Conservation (phyloP, 2,329 filamentous ascomycete genomes). For the Colletotrichum destructivum region DNA sequence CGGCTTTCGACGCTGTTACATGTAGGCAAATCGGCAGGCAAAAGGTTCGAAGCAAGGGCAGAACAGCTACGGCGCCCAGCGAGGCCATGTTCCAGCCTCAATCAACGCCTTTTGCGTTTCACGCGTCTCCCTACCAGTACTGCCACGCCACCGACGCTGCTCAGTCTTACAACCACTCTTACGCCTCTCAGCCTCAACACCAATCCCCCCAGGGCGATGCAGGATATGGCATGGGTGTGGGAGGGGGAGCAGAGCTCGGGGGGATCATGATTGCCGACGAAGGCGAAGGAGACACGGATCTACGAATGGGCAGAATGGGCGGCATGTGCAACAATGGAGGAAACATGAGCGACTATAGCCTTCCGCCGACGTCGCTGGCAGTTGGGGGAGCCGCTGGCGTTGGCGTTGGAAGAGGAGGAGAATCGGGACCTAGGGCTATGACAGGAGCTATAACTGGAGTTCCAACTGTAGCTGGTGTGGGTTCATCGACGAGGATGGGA, state of each 20-base stretch:
- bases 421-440: background rate
- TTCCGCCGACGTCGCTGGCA: slow-evolving; percentile 11
- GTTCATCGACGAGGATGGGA: slow-evolving; percentile 6
- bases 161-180: slow-evolving; percentile 3
- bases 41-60: slow-evolving; percentile 2
- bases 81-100: slow-evolving; percentile 69
- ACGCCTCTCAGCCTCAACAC: background rate
- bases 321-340: background rate
- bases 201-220: background rate
- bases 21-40: background rate
- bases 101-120: slow-evolving; percentile 63
- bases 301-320: slow-evolving; percentile 6
- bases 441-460: background rate
- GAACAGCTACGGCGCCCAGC: slow-evolving; percentile 14
- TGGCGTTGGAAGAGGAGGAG: no score
- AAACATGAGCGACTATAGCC: slow-evolving; percentile 24
- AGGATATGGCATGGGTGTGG: slow-evolving; percentile 10
- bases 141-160: background rate
- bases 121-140: slow-evolving; percentile 42
- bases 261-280: slow-evolving; percentile 8
- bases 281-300: background rate
- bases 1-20: background rate
- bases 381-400: background rate
- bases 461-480: slow-evolving; percentile 8
- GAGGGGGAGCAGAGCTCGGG: background rate